Base-by-base conservation (phyloP, 2,329 filamentous ascomycete genomes). In the Ceratocystis smalleyi region DNA sequence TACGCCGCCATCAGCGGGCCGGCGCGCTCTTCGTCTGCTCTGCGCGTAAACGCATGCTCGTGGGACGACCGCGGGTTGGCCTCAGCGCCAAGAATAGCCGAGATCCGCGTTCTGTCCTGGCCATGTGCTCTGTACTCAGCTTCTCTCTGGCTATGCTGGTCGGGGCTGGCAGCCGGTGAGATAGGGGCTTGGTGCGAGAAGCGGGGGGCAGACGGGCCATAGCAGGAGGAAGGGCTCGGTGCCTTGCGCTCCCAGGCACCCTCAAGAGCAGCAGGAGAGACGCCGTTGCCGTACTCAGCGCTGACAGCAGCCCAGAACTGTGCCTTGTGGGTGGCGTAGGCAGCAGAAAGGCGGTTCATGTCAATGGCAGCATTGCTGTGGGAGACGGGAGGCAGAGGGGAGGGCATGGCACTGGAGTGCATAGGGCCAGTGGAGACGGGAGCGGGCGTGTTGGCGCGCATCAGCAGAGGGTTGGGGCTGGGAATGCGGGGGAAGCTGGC, bases 221-320 rank as follows among this genome's bases (percentile, higher is more conserved):
- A 51, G 22, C 17, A 22, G 12, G 61, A 43, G 15, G 61, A 47
- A 17, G 45, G 43, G 10, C 51, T 59, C 19, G 57, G n/a, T 15
- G 51, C 8, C 47, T 62, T 51, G 32, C 76, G 75, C 71, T 78
- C 80, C 84, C 86, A 90, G n/a, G 85, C 83, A 71, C 86, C 84
- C 74, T 89, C 87, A 22, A 90, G 77, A 43, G 83, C 77, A 15
- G 79, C 77, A 1, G 86, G 82, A 60, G 82, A 84, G 1, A 79
- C 78, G 43, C 83, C 81, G 15, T 76, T 73, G 63, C 87, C 87
- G 70, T 91, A 91, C 70, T 90, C 86, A 30, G 81, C 77, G 35
- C 87, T 87, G 43, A 92, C 81, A 59, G 81, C 79, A 43, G 81
- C 78, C 88, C 88, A 92, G 75, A 92, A 91, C 7, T 82, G 81